These are phyloP conservation scores for Tirmania nivea DNA, from an alignment of 495 filamentous ascomycete genomes.

Conservation along the genomic window DNA sequence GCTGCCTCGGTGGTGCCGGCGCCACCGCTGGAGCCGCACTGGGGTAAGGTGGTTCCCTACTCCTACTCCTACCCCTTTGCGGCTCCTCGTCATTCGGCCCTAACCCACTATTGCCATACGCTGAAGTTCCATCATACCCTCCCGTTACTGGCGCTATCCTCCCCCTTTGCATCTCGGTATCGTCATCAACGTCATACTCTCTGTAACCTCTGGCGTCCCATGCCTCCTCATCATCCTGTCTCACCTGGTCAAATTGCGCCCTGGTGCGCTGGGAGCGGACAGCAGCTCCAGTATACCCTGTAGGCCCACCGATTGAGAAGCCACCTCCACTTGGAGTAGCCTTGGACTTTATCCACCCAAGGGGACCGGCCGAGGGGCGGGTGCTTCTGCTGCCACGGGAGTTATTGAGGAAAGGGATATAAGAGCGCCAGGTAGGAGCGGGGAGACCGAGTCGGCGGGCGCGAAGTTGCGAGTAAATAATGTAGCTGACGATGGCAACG, in stretches of 20 bases:
- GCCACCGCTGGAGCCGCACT: neutral
- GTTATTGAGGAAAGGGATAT: slow-evolving; percentile 21
- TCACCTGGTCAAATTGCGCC: slow-evolving; percentile 3
- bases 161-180: slow-evolving; percentile 17
- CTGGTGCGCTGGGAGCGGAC: slow-evolving; percentile 13
- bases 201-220: slow-evolving; percentile 32
- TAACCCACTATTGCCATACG: neutral
- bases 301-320: slow-evolving; percentile 22
- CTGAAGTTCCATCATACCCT: neutral
- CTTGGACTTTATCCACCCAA: slow-evolving; percentile 1
- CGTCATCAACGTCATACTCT: slow-evolving; percentile 25
- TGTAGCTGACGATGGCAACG: neutral
- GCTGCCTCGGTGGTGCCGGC: neutral
- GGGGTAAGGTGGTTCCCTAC: slow-evolving; percentile 8
- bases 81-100: slow-evolving; percentile 9
- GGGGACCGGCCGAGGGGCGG: slow-evolving; percentile 17
- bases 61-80: slow-evolving; percentile 19
- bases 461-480: slow-evolving; percentile 24
- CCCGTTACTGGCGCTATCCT: neutral
- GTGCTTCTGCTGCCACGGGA: slow-evolving; percentile 10
- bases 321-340: slow-evolving; percentile 19
- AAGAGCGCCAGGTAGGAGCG: slow-evolving; percentile 29
- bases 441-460: slow-evolving; percentile 31
- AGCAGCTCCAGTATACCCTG: slow-evolving; percentile 18
- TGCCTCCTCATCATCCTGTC: slow-evolving; percentile 32